Evolutionary conservation across 805 yeast species (phyloP).

Genomic region (Lipomyces anomalus): DNA sequence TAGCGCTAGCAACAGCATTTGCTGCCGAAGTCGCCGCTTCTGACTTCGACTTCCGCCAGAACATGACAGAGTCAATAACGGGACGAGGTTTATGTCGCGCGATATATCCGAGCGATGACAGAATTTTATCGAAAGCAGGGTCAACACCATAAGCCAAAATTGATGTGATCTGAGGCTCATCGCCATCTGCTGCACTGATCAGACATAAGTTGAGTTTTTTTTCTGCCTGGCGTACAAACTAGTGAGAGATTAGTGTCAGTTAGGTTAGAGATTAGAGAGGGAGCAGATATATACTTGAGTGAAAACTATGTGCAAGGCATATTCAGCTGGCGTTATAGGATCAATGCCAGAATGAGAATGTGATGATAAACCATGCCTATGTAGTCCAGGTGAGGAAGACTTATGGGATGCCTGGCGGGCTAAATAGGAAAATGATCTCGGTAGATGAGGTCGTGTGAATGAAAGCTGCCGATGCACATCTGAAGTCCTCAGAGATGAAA

Average conservation of each 20-base stretch:
- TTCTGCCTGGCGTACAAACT: conserved; percentile 88
- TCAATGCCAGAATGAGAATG: conserved; percentile 32
- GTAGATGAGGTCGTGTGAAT: conserved; percentile 11
- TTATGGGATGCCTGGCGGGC: background rate
- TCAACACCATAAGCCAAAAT: conserved; percentile 81
- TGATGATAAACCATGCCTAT: background rate
- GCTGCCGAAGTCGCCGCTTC: conserved; percentile 59
- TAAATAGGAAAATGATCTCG: conserved; percentile 10
- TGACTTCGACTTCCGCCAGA: conserved; percentile 91
- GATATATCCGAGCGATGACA: conserved; percentile 81
- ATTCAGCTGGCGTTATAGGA: conserved; percentile 72
- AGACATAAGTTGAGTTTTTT: conserved; percentile 71
- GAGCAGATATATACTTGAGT: conserved; percentile 50
- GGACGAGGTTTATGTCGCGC: conserved; percentile 89
- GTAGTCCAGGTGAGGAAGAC: background rate
- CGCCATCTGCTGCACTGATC: conserved; percentile 48
- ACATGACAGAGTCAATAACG: conserved; percentile 95
- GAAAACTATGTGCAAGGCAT: conserved; percentile 87
- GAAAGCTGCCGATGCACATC: conserved; percentile 10
- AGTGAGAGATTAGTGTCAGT: background rate
- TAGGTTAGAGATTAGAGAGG: background rate
- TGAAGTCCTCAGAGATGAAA: conserved; percentile 1
- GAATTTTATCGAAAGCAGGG: conserved; percentile 75
- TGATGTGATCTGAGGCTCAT: conserved; percentile 75
- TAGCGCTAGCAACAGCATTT: conserved; percentile 27